Evolutionary conservation across 2,329 filamentous ascomycete species (phyloP).

Genomic region (Pyrenophora graminea): DNA sequence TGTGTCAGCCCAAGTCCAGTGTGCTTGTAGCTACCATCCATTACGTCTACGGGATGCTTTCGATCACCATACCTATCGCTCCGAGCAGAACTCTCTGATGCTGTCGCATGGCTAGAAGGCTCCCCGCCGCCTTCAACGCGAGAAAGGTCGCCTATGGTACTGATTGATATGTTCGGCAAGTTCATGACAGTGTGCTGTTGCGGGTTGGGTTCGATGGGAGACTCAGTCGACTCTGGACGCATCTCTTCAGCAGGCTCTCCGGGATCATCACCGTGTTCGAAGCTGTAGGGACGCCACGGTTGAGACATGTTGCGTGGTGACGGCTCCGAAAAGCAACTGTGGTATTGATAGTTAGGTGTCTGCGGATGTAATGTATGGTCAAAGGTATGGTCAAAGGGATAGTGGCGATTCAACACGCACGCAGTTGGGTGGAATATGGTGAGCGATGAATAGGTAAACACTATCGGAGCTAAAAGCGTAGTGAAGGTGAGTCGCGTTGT

Average conservation of each 20-base stretch:
- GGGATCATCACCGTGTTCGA: neutral
- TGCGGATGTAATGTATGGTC: neutral
- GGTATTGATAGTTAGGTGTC: neutral
- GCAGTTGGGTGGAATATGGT: neutral
- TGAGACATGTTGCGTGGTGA: neutral
- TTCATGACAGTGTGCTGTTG: neutral
- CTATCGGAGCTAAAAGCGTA: conserved; percentile 5
- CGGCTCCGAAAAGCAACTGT: neutral
- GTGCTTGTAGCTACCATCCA: conserved; percentile 2
- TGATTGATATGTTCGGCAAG: neutral
- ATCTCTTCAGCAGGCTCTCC: neutral
- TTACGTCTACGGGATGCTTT: neutral
- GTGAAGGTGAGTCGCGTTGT: conserved; percentile 5
- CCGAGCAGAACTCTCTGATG: neutral
- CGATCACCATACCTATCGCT: neutral
- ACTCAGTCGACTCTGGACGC: neutral
- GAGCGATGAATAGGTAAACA: neutral
- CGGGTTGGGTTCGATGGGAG: neutral
- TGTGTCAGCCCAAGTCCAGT: conserved; percentile 2
- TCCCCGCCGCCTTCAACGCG: neutral
- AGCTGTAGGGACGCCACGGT: neutral
- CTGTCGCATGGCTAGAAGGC: neutral
- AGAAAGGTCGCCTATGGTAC: too few species aligned
- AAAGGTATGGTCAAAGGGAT: neutral
- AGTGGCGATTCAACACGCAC: neutral